Percentiles rank a stretch among this genome's conserved stretches.
Evolutionary conservation across 139 green algal species (phyloP).

Genomic region (Desmodesmus armatus): DNA sequence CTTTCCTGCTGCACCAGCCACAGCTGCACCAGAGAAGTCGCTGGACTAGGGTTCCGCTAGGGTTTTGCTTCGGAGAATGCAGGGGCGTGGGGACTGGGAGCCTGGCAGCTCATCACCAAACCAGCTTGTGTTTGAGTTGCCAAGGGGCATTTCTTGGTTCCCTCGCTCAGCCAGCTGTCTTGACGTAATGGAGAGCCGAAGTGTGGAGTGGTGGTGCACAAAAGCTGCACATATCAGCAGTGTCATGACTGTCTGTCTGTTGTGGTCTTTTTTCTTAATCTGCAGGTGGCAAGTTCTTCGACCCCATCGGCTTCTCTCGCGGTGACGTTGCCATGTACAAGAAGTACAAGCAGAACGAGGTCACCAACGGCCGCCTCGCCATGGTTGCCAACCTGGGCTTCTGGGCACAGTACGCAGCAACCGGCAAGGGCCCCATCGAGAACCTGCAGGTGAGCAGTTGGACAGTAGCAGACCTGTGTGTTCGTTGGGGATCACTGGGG

Average conservation of each 20-base stretch:
- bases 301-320: constrained; percentile 83
- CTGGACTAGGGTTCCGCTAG: background rate
- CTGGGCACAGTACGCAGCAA: constrained; percentile 85
- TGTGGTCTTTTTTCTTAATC: too few relatives aligned
- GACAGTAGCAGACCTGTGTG: too few relatives aligned
- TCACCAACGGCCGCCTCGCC: constrained; percentile 93
- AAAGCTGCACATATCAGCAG: too few relatives aligned
- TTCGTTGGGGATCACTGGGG: too few relatives aligned
- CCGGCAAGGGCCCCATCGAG: constrained; percentile 80
- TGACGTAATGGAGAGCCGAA: too few relatives aligned
- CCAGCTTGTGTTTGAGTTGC: background rate
- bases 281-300: constrained; percentile 76
- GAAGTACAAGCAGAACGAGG: constrained; percentile 89
- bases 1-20: background rate
- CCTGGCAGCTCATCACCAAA: background rate
- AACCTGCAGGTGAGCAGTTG: constrained; percentile 58
- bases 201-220: too few relatives aligned
- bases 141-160: too few relatives aligned
- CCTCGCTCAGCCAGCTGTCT: too few relatives aligned
- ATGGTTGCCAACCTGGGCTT: constrained; percentile 87
- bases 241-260: too few relatives aligned
- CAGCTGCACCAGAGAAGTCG: background rate
- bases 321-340: constrained; percentile 66
- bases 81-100: background rate
- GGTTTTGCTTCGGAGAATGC: background rate